Percentiles rank a stretch among this genome's conserved stretches.
Conservation (phyloP, 2,329 filamentous ascomycete genomes). For the Samsoniella hepiali region DNA sequence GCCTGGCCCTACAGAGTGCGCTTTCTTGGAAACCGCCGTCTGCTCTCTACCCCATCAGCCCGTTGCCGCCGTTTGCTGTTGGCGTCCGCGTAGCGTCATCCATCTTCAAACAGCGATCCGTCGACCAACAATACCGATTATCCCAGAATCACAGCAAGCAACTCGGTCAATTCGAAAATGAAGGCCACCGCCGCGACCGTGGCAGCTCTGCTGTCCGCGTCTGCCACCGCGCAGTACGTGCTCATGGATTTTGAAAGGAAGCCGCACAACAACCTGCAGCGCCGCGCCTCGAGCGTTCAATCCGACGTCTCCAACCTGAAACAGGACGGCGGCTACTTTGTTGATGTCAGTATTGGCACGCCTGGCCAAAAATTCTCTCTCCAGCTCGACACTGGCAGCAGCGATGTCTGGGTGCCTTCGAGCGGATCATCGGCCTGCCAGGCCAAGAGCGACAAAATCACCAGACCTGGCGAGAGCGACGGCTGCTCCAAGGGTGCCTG, state of each 20-base stretch:
- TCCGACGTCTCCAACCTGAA: slow-evolving; percentile 45
- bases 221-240: slow-evolving; percentile 35
- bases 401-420: slow-evolving; percentile 59
- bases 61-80: slow-evolving; percentile 3
- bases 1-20: background rate
- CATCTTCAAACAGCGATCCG: background rate
- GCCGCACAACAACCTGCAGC: slow-evolving; percentile 30
- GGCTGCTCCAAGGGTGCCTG: slow-evolving; percentile 46
- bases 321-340: slow-evolving; percentile 51
- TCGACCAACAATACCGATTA: background rate
- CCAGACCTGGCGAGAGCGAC: slow-evolving; percentile 23
- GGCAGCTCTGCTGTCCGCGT: slow-evolving; percentile 18
- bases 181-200: slow-evolving; percentile 13
- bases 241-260: slow-evolving; percentile 47
- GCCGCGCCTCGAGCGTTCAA: slow-evolving; percentile 40
- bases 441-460: slow-evolving; percentile 18
- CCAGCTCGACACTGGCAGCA: slow-evolving; percentile 63
- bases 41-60: background rate
- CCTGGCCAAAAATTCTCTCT: slow-evolving; percentile 55
- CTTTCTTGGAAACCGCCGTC: background rate
- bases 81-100: background rate
- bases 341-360: slow-evolving; percentile 54
- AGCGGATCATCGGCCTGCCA: slow-evolving; percentile 39
- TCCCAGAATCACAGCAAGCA: background rate
- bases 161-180: background rate